These are phyloP conservation scores for Austroboletus olivaceoglutinosus DNA, from an alignment of 1,284 basidiomycete species.

Conservation along the genomic window DNA sequence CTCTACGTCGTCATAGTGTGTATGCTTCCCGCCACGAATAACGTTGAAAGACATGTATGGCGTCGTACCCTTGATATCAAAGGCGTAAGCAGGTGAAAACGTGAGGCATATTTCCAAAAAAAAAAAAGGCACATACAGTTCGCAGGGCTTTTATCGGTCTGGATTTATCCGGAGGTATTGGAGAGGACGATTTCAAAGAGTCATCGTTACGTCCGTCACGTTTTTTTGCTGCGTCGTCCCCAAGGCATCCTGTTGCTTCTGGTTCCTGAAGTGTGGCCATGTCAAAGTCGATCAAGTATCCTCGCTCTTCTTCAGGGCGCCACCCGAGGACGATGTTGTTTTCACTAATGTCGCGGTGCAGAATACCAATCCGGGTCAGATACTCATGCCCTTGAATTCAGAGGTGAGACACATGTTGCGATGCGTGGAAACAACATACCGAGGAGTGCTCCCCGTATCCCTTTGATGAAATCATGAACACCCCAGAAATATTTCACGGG, in stretches of 20 bases:
- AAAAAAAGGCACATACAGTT: no score
- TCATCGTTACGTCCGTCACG: no score
- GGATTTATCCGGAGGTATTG: no score
- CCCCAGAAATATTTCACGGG: conserved; percentile 15
- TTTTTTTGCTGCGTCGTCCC: no score
- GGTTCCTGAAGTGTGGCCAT: conserved; percentile 7
- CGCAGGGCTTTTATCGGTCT: no score
- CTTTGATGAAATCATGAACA: conserved; percentile 12
- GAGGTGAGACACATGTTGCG: neutral
- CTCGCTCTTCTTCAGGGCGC: conserved; percentile 11
- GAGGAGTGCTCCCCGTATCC: conserved; percentile 8
- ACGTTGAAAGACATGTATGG: no score
- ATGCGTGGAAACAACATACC: neutral
- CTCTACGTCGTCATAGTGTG: conserved; percentile 14
- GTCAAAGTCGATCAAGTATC: conserved; percentile 19
- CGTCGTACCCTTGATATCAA: neutral
- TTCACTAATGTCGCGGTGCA: conserved; percentile 19
- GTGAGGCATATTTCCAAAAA: no score
- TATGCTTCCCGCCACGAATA: neutral
- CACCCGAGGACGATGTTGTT: conserved; percentile 16
- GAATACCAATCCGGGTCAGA: conserved; percentile 7
- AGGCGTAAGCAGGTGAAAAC: no score
- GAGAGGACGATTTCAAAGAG: no score
- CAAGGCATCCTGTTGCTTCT: neutral
- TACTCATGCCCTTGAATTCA: conserved; percentile 12